Evolutionary conservation across 2,329 filamentous ascomycete species (phyloP).

Genomic region (Aspergillus pseudotamarii): DNA sequence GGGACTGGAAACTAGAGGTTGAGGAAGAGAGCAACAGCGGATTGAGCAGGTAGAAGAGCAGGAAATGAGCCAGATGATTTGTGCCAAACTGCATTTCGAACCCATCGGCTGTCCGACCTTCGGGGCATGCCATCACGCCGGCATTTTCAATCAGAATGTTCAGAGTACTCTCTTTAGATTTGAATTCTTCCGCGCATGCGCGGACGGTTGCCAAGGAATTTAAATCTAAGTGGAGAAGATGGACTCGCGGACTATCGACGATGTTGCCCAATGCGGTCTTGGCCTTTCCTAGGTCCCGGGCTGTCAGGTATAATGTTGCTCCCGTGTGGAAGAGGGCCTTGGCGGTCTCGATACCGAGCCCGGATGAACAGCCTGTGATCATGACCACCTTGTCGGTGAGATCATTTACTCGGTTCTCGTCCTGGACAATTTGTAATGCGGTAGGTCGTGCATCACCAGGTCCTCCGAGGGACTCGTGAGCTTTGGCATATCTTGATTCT

Average conservation of each 20-base stretch:
- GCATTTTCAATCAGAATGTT: constrained; percentile 47
- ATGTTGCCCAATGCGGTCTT: constrained; percentile 27
- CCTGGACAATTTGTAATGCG: constrained; percentile 41
- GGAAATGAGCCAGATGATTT: constrained; percentile 58
- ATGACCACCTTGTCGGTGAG: constrained; percentile 15
- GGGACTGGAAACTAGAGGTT: constrained; percentile 45
- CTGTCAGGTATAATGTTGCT: constrained; percentile 41
- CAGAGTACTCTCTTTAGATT: constrained; percentile 9
- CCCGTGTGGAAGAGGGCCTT: constrained; percentile 41
- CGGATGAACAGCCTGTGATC: constrained; percentile 31
- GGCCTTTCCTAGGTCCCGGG: constrained; percentile 38
- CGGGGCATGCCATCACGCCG: constrained; percentile 43
- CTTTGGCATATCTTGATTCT: neutral
- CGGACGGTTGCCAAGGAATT: constrained; percentile 6
- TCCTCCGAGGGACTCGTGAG: constrained; percentile 1
- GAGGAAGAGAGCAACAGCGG: constrained; percentile 16
- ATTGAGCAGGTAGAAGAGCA: constrained; percentile 56
- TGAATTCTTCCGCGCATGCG: constrained; percentile 11
- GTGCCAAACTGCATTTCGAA: constrained; percentile 56
- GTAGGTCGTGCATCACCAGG: constrained; percentile 29
- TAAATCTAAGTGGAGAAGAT: constrained; percentile 20
- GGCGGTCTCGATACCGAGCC: constrained; percentile 49
- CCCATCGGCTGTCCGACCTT: constrained; percentile 36
- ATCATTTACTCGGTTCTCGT: constrained; percentile 22
- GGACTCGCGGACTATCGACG: constrained; percentile 8